Evolutionary conservation across 106 monocot species (phyloP).

Genomic region (Dendrobium officinale): DNA sequence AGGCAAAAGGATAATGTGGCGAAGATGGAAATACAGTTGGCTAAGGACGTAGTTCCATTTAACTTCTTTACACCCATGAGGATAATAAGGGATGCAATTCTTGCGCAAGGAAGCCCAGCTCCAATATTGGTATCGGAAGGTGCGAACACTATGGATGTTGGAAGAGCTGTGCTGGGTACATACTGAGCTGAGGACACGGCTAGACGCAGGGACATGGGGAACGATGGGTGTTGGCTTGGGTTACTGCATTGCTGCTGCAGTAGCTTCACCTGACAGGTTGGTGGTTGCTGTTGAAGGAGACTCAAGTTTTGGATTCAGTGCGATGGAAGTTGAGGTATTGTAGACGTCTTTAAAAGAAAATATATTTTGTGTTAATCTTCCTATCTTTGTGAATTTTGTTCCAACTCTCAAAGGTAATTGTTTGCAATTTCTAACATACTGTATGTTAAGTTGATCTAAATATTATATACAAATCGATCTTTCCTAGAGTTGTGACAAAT

Average conservation of each 20-base stretch:
- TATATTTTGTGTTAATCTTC: not conserved
- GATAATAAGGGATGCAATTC: constrained; percentile 91
- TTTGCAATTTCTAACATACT: not conserved
- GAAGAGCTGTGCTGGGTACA: constrained; percentile 84
- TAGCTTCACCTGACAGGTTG: constrained; percentile 62
- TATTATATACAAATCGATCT: not conserved
- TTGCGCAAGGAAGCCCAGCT: constrained; percentile 65
- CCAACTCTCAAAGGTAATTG: too few relatives aligned
- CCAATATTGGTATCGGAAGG: constrained; percentile 93
- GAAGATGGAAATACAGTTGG: constrained; percentile 77
- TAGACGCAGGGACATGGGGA: constrained; percentile 98
- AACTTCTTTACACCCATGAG: constrained; percentile 91
- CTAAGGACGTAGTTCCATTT: constrained; percentile 80
- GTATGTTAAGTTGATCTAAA: not conserved
- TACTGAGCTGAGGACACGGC: constrained; percentile 90
- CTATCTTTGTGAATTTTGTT: not conserved
- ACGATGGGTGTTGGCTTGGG: constrained; percentile 99
- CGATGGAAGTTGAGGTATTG: constrained; percentile 96
- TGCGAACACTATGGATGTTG: constrained; percentile 97
- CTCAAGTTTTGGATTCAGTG: constrained; percentile 95
- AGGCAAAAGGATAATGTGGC: constrained; percentile 69
- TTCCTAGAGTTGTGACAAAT: not conserved
- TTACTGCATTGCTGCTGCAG: constrained; percentile 94
- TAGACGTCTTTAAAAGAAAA: too few relatives aligned
- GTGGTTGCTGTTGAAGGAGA: constrained; percentile 99